Evolutionary conservation across 306 rosid species (phyloP).

Genomic region (Abrus precatorius): DNA sequence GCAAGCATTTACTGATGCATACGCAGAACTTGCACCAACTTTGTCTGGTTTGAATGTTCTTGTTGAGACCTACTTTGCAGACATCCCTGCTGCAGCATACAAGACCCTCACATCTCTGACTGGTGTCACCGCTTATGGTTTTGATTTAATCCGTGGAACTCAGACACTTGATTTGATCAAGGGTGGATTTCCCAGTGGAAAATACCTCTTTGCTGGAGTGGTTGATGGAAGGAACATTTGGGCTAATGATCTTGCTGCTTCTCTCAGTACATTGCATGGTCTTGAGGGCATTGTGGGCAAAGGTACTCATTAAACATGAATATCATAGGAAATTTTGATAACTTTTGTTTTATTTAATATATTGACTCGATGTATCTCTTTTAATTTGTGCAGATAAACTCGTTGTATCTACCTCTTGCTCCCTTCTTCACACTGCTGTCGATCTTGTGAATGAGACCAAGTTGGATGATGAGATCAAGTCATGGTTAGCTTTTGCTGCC

Average conservation of each 20-base stretch:
- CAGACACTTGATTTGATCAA: constrained; percentile 77
- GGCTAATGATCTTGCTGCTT: constrained; percentile 87
- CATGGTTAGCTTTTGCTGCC: constrained; percentile 97
- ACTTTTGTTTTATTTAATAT: not conserved
- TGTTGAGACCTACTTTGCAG: constrained; percentile 90
- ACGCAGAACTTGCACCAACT: constrained; percentile 70
- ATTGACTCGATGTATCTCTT: constrained; percentile 6
- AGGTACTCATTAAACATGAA: constrained; percentile 56
- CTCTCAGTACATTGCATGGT: constrained; percentile 62
- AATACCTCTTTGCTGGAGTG: constrained; percentile 86
- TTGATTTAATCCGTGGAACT: constrained; percentile 88
- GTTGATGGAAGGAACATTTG: constrained; percentile 98
- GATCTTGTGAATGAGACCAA: constrained; percentile 91
- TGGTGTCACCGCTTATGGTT: constrained; percentile 81
- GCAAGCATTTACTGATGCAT: constrained; percentile 81
- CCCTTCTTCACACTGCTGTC: constrained; percentile 95
- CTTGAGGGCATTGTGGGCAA: constrained; percentile 85
- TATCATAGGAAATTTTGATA: constrained; percentile 29
- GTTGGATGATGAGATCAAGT: constrained; percentile 85
- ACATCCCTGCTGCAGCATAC: constrained; percentile 82
- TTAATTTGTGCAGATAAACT: constrained; percentile 64
- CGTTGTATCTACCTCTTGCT: constrained; percentile 89
- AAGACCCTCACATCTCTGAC: constrained; percentile 78
- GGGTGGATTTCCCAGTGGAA: constrained; percentile 76
- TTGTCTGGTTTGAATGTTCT: constrained; percentile 80